These are phyloP conservation scores for Gloeostereum incarnatum DNA, from an alignment of 768 basidiomycete genomes.

Conservation along the genomic window DNA sequence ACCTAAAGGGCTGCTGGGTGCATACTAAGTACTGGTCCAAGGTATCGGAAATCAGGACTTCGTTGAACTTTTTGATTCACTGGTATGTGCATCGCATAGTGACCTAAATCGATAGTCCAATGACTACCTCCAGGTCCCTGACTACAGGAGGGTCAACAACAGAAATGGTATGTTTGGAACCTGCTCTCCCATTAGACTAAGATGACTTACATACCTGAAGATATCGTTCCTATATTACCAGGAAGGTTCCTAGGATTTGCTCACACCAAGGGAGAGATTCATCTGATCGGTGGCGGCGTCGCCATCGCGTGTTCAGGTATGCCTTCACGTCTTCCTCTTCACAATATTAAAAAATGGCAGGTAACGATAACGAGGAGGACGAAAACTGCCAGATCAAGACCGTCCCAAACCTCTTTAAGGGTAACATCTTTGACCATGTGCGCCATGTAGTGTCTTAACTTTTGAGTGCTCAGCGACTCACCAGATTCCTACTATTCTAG, in stretches of 20 bases:
- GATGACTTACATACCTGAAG: conserved; percentile 23
- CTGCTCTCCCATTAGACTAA: conserved; percentile 12
- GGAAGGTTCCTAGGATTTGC: conserved; percentile 37
- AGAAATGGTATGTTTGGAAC: conserved; percentile 18
- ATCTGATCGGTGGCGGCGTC: conserved; percentile 30
- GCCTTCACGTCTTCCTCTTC: conserved; percentile 2
- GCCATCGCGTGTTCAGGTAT: conserved; percentile 29
- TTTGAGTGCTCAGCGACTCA: neutral
- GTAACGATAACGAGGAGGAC: conserved; percentile 47
- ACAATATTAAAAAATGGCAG: conserved; percentile 12
- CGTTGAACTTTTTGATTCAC: conserved; percentile 38
- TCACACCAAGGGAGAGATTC: conserved; percentile 45
- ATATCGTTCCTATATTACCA: conserved; percentile 49
- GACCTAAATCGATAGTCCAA: conserved; percentile 1
- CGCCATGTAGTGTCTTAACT: conserved; percentile 7
- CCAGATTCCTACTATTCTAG: too few relatives aligned
- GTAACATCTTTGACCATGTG: conserved; percentile 44
- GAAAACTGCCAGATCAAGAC: conserved; percentile 41
- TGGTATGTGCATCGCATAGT: conserved; percentile 16
- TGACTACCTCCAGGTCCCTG: conserved; percentile 16
- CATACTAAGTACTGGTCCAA: conserved; percentile 3
- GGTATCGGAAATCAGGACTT: conserved; percentile 41
- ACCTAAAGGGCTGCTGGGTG: neutral
- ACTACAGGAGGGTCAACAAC: conserved; percentile 32
- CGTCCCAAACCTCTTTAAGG: conserved; percentile 43